Base-by-base conservation (phyloP, 257 asterid species). In the Cynanchum wilfordii region DNA sequence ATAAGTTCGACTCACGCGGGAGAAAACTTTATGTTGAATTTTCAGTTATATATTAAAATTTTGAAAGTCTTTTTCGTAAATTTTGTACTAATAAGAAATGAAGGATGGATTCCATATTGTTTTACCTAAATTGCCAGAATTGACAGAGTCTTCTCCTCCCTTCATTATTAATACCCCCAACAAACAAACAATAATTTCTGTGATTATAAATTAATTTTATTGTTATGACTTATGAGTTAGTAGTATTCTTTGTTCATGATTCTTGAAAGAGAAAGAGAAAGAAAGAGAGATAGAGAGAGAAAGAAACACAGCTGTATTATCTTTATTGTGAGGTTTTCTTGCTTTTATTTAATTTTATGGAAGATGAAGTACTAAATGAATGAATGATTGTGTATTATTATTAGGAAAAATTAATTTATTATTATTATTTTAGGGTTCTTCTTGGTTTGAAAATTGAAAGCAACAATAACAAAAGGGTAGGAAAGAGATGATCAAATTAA, bases 361-460 rank as follows among this genome's bases (percentile, higher is more conserved):
- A 22, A 20, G 65, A 10, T 20, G 1, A 7, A 25, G 2, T 13
- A 25, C 52, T 49, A 16, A 49, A 7, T 42, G 19, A 49, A 7
- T 42, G 47, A 42, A 20, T 62, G n/a, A 56, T 36, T 54, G 47
- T 67, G 33, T 25, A 49, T 45, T 50, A 42, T 42, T 33, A 33
- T 42, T 42, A 33, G 38, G 38, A 33, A 33, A 30, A 33, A 33
- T 33, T n/a, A n/a, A n/a, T n/a, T 45, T 30, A 38, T 58, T 19
- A 55, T 73, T 54, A 67, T 69, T 66, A 52, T 75, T 49, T 15
- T 47, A 69, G 71, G 54, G 47, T 42, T 42, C 47, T 7, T 20
- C 73, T 81, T 69, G 51, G 82, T 78, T 73, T 77, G 74, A 81
- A 86, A 83, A 82, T 73, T 77, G 74, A 81, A 86, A 83, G 83